Evolutionary conservation across 306 rosid genomes (phyloP), one percentile per base, ranked within the genome.

Genomic region (Trichosanthes truncata): DNA sequence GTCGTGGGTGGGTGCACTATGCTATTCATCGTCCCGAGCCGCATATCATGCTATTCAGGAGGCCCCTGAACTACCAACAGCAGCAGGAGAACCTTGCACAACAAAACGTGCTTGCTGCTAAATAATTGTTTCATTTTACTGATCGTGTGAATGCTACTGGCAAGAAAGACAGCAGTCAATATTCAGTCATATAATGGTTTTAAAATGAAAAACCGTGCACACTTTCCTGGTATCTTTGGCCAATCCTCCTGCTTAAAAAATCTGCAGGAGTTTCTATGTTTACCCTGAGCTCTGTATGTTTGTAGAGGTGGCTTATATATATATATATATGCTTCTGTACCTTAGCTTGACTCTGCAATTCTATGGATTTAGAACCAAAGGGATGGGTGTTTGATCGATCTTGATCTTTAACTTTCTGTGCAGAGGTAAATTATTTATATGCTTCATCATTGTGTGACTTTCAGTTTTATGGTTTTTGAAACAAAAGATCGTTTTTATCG

Each of bases 1-100:
- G 97, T 80, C 97, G 97, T 26, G 97, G 98, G 5, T 94, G 98
- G 98, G 97, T 94, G 76, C 98, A 94, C 52, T 92, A 91, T 59
- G 97, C 97, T 5, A 89, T 94, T 80, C 98, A 94, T 61, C 97
- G 95, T 49, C 97, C 97, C 0, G 97, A 94, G 89, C 98, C 97
- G 67, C 97, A 92, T 87, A 92, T 94, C 67, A 92, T 94, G 98
- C 97, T 94, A 26, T 94, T 94, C 88, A 91, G 97, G 91, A 94
- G 98, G 93, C 92, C 97, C 9, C 82, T 94, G 84, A 89, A 89
- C 85, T 94, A 74, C 78, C 98, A 92, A 86, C 98, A 86, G 77
- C 98, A 87, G 85, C 97, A 88, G 84, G 98, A 94, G 82, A 88
- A 78, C 76, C 96, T 88, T 79, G 86, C 96, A 31, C 93, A 91